Evolutionary conservation across 2,329 filamentous ascomycete species (phyloP), one percentile per base, ranked within the genome.

Genomic region (Aspergillus cejpii): DNA sequence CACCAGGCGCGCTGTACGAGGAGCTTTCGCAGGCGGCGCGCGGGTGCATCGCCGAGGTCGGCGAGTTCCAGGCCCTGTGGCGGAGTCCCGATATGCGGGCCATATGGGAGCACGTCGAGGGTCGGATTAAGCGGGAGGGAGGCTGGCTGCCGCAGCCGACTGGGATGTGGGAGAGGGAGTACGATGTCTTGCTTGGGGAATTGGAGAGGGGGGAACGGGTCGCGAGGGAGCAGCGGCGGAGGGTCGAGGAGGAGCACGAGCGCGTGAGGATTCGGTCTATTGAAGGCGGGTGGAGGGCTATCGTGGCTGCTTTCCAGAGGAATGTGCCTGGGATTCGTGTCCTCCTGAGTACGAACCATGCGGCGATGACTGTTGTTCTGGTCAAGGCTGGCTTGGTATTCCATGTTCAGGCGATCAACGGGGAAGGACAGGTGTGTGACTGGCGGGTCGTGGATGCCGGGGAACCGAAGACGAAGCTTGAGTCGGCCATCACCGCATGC

Each of bases 101-200:
- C 2, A 59, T 72, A 6, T 70, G 67, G 65, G 57, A 63, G 2
- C 58, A 57, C 24, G 56, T 70, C 6, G 61, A 66, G 19, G 57
- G 59, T 17, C 61, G 63, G 26, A 56, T 70, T 42, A 58, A 54
- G 28, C 64, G 70, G 39, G 63, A 62, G 2, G 60, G 58, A 14
- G 69, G 70, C 5, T 59, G 59, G 5, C 53, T 65, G 33, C 50
- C 68, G 23, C 66, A 67, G 48, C 59, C 64, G 4, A 62, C 54
- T 0, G 63, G 64, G 6, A 57, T 65, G 28, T 73, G 70, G 70
- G 61, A 66, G 26, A 51, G 57, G 14, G 67, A 73, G 47, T 73
- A 73, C 34, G 60, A 57, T 26, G 49, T 49, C 3, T 49, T 71
- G 11, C 50, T 67, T 2, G 56, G 60, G 39, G 55, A 62, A 7